Base-by-base conservation (phyloP, 2,329 filamentous ascomycete species). In the Paraconiothyrium brasiliense region DNA sequence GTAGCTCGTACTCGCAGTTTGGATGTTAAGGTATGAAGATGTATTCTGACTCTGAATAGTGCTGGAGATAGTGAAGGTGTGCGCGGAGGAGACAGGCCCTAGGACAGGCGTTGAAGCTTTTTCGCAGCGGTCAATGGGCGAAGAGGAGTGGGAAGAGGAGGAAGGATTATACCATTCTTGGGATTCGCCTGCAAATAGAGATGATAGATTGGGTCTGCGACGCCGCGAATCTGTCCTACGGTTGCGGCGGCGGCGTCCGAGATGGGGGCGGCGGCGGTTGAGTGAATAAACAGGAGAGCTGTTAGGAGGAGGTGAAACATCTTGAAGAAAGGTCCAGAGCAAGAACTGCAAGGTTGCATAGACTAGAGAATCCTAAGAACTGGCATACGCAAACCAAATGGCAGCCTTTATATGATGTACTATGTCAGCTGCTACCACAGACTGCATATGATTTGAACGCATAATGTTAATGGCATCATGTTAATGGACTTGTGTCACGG, bases 21-120 rank as follows among this genome's bases (percentile, higher is more conserved):
- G 77, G 35, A 86, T 80, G 66, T 85, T 85, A 49, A 86, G 76
- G 67, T 81, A 86, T 57, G 77, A 61, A 59, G 76, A 80, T 35
- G 82, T 82, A 64, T 84, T 85, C 62, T 79, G 78, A 67, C 79
- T 83, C 76, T 82, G 80, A 66, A 86, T 85, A 24, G 82, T 82
- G 13, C 77, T 75, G 27, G 72, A 80, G 67, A 86, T 84, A 62
- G 80, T 79, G 71, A 85, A 86, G 62, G 80, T 82, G 66, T 85
- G 83, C 64, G 79, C 80, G 35, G 75, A 79, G 39, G 76, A 70
- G 69, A 85, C 84, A n/a, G 84, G 84, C 16, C 84, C 84, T 62
- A 86, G 81, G 0, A 86, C 82, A 1, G 83, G 81, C 9, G 80
- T 76, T 2, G 81, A 79, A 5, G 73, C 79, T 70, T 49, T 16